These are phyloP conservation scores for Exophiala aquamarina DNA, from an alignment of 2,329 filamentous ascomycete genomes.

Conservation along the genomic window DNA sequence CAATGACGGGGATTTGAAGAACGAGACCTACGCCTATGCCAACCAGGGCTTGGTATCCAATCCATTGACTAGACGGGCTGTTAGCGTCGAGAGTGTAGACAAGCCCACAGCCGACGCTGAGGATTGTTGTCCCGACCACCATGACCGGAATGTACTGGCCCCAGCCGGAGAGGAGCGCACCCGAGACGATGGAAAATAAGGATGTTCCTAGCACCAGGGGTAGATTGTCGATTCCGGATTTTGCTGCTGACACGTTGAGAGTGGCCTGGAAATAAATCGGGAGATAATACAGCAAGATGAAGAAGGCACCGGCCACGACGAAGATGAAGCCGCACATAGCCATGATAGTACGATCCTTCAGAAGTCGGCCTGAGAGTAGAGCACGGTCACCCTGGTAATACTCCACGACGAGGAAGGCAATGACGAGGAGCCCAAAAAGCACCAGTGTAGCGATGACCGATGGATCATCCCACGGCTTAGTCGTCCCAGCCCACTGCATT, in stretches of 20 bases:
- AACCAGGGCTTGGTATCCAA: constrained; percentile 38
- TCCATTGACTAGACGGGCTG: constrained; percentile 32
- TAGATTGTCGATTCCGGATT: constrained; percentile 42
- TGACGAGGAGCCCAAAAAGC: constrained; percentile 38
- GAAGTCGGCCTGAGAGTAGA: constrained; percentile 37
- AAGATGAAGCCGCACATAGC: constrained; percentile 36
- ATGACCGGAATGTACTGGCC: constrained; percentile 30
- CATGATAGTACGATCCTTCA: constrained; percentile 38
- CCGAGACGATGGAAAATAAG: constrained; percentile 33
- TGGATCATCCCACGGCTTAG: constrained; percentile 35
- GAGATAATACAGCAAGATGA: constrained; percentile 44
- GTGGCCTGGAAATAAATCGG: constrained; percentile 51
- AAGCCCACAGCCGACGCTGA: constrained; percentile 32
- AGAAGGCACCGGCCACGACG: constrained; percentile 35
- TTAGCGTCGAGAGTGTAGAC: constrained; percentile 33
- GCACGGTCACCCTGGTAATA: constrained; percentile 40
- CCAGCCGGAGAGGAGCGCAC: constrained; percentile 30
- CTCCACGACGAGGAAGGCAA: constrained; percentile 33
- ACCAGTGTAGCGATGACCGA: constrained; percentile 47
- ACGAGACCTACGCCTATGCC: constrained; percentile 30
- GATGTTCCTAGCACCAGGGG: constrained; percentile 40
- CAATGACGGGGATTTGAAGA: constrained; percentile 29
- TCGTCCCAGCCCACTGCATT: constrained; percentile 44
- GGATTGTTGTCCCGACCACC: constrained; percentile 24
- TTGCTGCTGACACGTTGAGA: constrained; percentile 32